Conservation (phyloP, 176 grass and related monocot genomes). For the Oryza glaberrima region DNA sequence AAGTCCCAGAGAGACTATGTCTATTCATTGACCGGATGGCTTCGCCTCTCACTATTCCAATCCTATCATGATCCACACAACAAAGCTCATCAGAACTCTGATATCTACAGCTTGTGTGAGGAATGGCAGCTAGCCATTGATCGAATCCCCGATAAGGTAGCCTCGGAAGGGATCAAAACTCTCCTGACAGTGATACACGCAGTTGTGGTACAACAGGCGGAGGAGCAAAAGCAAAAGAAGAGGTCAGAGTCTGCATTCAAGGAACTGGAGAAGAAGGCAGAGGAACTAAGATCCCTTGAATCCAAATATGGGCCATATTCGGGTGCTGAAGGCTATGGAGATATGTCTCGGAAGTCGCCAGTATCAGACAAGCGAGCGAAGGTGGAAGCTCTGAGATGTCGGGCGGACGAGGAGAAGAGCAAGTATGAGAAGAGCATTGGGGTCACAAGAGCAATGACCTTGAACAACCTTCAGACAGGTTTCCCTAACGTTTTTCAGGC, state of each 20-base stretch:
- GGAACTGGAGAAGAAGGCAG: slow-evolving; percentile 81
- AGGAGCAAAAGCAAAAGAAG: slow-evolving; percentile 95
- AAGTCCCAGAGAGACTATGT: slow-evolving; percentile 92
- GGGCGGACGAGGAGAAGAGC: slow-evolving; percentile 90
- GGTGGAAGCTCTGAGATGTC: slow-evolving; percentile 70
- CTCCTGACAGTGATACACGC: slow-evolving; percentile 81
- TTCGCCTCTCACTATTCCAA: slow-evolving; percentile 88
- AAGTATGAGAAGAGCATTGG: slow-evolving; percentile 93
- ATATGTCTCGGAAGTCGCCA: slow-evolving; percentile 39
- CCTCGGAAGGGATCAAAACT: slow-evolving; percentile 95
- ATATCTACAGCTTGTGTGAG: slow-evolving; percentile 87
- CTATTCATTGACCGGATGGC: slow-evolving; percentile 89
- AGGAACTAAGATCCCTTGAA: slow-evolving; percentile 74
- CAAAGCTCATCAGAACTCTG: slow-evolving; percentile 61
- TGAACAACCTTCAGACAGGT: slow-evolving; percentile 93
- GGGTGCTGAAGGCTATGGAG: slow-evolving; percentile 43
- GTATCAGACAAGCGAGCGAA: slow-evolving; percentile 69
- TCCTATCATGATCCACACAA: slow-evolving; percentile 67
- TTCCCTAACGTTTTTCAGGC: slow-evolving; percentile 96
- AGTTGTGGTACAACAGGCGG: slow-evolving; percentile 73
- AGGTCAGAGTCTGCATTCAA: slow-evolving; percentile 75
- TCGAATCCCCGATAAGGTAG: slow-evolving; percentile 91
- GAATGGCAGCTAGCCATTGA: slow-evolving; percentile 97
- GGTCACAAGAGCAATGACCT: slow-evolving; percentile 90
- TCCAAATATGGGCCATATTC: slow-evolving; percentile 58